Evolutionary conservation across 78 protist species (phyloP).

Genomic region (Polysphondylium violaceum): DNA sequence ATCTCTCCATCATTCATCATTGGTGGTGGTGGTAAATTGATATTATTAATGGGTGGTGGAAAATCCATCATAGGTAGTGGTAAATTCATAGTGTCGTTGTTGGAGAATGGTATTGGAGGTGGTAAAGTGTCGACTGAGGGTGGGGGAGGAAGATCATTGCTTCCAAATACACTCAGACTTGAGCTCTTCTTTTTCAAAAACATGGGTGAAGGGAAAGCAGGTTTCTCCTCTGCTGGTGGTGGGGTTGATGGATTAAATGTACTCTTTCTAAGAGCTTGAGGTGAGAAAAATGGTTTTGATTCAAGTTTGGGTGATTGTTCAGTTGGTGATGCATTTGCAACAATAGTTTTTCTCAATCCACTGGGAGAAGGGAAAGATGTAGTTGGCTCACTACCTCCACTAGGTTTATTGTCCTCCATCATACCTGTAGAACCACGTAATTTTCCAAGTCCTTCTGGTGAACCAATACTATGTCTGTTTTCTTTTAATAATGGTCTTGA

Average conservation of each 20-base stretch:
- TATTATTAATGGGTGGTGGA: constrained; percentile 22
- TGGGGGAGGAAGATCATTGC: background rate
- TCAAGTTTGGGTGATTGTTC: background rate
- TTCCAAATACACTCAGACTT: background rate
- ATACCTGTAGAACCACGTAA: background rate
- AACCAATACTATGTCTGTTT: constrained; percentile 32
- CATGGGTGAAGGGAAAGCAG: constrained; percentile 2
- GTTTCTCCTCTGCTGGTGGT: background rate
- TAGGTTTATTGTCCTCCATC: no score
- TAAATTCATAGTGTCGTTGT: background rate
- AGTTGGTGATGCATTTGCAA: background rate
- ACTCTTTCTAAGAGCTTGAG: background rate
- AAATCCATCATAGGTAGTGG: background rate
- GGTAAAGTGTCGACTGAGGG: background rate
- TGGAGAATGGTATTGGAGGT: background rate
- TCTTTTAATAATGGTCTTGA: constrained; percentile 27
- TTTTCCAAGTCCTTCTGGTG: background rate
- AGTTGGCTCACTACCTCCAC: background rate
- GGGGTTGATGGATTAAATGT: background rate
- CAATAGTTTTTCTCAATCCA: constrained; percentile 12
- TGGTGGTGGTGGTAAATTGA: constrained; percentile 11
- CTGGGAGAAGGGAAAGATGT: constrained; percentile 3
- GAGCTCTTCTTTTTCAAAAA: constrained; percentile 11
- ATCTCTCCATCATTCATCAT: background rate
- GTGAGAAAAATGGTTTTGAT: constrained; percentile 1